Evolutionary conservation across 2,329 filamentous ascomycete genomes (phyloP), one percentile per base, ranked within the genome.

Genomic region (Colletotrichum sp.): DNA sequence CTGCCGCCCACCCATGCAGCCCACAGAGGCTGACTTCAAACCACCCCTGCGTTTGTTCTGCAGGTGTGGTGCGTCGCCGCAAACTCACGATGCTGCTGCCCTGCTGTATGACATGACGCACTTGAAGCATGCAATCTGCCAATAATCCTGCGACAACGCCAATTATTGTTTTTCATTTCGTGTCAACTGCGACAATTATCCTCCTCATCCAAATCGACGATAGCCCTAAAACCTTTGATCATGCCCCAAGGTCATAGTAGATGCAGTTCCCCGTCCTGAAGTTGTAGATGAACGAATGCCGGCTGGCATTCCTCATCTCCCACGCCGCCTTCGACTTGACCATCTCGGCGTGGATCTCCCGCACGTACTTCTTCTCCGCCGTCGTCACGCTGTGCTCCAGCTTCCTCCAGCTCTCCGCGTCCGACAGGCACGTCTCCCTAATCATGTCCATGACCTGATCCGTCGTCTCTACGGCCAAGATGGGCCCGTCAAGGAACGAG

Each of bases 261-360:
- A 98, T 90, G 83, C 95, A 96, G 75, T 90, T 93, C 0, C 94
- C 95, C 12, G 95, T 98, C 76, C 96, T 89, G 80, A 98, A 98
- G 81, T 98, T 98, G 85, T 98, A 98, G 68, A 98, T 91, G 85
- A 98, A 98, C 13, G 95, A 94, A 82, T 96, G 95, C 63, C 91
- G 90, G 28, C 90, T 89, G 10, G 89, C 90, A 6, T 88, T 83
- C 78, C 88, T 87, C 76, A 79, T 85, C 87, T 87, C 89, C 85
- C 88, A 93, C 88, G 83, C 90, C 85, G 79, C 88, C 84, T 82
- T 91, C 91, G 87, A 97, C 85, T 80, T 90, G 85, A 82, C 87
- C 69, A 98, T 88, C 83, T 96, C 88, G 76, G 95, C 94, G 81
- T 97, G 94, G 57, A 98, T 90, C 82, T 98, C 95, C 32, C 92